These are phyloP conservation scores for Rhodotorula sp. DNA, from an alignment of 1,284 basidiomycete species.

Conservation along the genomic window DNA sequence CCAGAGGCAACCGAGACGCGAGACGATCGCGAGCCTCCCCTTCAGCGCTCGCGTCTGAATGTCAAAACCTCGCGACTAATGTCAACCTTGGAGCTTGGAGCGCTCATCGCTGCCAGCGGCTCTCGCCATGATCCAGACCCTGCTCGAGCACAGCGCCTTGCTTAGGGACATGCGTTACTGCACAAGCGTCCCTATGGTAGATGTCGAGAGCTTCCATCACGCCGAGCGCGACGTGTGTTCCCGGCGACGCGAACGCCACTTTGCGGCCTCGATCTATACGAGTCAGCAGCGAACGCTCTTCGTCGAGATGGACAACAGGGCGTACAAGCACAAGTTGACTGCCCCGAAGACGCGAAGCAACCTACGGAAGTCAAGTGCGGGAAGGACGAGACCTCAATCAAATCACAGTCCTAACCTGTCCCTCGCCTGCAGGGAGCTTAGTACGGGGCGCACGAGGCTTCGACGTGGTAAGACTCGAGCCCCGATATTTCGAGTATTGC, in stretches of 20 bases:
- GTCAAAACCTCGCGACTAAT: background rate
- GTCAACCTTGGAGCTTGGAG: too few species aligned
- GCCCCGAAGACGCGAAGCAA: constrained; percentile 34
- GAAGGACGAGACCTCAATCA: too few species aligned
- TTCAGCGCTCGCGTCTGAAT: background rate
- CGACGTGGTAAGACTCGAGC: too few species aligned
- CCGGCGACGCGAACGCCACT: constrained; percentile 13
- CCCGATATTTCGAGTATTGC: too few species aligned
- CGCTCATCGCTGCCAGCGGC: constrained; percentile 21
- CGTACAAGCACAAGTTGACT: constrained; percentile 33
- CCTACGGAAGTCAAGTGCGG: too few species aligned
- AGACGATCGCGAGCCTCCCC: too few species aligned
- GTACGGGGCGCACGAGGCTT: too few species aligned
- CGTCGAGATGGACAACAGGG: background rate
- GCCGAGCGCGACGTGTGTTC: constrained; percentile 33
- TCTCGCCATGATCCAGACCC: constrained; percentile 40
- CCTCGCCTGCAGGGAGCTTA: too few species aligned
- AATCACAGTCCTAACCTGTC: too few species aligned
- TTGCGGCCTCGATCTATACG: too few species aligned
- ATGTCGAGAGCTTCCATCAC: constrained; percentile 39
- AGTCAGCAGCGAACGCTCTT: background rate
- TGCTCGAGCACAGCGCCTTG: constrained; percentile 31
- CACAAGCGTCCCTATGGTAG: constrained; percentile 45
- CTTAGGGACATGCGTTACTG: constrained; percentile 41
- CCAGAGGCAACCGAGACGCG: too few species aligned